These are phyloP conservation scores for Pyronema domesticum DNA, from an alignment of 495 filamentous ascomycete species.

Conservation along the genomic window DNA sequence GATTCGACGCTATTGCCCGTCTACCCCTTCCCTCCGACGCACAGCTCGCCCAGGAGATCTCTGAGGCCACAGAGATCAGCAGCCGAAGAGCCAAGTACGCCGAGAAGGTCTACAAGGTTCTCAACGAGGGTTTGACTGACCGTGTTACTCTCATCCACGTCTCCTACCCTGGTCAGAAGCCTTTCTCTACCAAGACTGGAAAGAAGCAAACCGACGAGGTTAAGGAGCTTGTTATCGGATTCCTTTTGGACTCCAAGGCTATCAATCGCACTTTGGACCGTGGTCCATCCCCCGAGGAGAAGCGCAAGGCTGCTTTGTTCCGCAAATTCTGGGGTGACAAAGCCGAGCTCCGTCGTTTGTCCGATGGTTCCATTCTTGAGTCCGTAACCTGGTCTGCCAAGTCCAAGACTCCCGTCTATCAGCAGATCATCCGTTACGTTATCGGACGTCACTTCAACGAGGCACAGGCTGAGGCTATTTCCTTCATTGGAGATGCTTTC, in stretches of 20 bases:
- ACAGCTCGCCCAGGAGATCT: background rate
- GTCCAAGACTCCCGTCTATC: constrained; percentile 44
- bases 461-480: constrained; percentile 34
- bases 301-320: constrained; percentile 45
- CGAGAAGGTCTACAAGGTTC: constrained; percentile 39
- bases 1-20: constrained; percentile 46
- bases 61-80: background rate
- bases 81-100: background rate
- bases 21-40: constrained; percentile 17
- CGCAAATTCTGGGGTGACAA: constrained; percentile 64
- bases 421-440: constrained; percentile 65
- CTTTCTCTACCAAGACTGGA: constrained; percentile 24
- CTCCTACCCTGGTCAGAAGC: constrained; percentile 23
- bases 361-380: constrained; percentile 54
- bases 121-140: constrained; percentile 55
- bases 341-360: constrained; percentile 55
- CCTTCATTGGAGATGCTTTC: constrained; percentile 45
- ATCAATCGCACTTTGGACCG: constrained; percentile 60
- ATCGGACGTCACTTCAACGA: constrained; percentile 43
- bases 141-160: constrained; percentile 50
- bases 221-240: constrained; percentile 37
- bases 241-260: constrained; percentile 54
- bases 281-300: constrained; percentile 68
- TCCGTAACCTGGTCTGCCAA: constrained; percentile 63
- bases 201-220: background rate